Base-by-base conservation (phyloP, 768 basidiomycete species). In the Tulasnella sp. region DNA sequence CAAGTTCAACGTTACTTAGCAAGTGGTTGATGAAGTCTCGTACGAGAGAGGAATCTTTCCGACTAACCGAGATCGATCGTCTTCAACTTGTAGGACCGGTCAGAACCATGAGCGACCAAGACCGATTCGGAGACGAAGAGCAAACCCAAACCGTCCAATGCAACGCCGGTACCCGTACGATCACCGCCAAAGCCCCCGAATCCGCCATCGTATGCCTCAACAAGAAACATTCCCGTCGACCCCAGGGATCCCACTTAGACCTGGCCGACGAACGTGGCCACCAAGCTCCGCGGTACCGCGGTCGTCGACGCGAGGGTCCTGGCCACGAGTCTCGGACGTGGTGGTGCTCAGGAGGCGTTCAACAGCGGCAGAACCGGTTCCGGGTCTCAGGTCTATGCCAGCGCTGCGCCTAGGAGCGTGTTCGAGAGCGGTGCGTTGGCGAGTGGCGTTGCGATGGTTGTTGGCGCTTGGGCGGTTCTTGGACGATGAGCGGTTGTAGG, bases 271-370 rank as follows among this genome's bases (percentile, higher is more conserved):
- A 44, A 8, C 8, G 11, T 44, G 1, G 44, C 44, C 14, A 84
- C 84, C 34, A 90, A 90, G 60, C 14, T 72, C 34, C 6, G 20
- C 34, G 86, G 86, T 81, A 91, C 91, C 0, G 89, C 87, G 1
- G 91, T 89, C 0, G 85, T 93, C n/a, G 88, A 91, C 83, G 87
- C 89, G 0, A 82, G 85, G 5, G 88, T 89, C 1, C 85, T 95
- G n/a, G 89, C 89, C n/a, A 92, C 90, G 16, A 90, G 90, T 64
- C 95, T 95, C 83, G 94, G 89, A 0, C 86, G 89, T 77, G 85
- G 85, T 72, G 88, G 87, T 24, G 80, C 83, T 18, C 82, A 46
- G 16, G 83, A 82, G 40, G 40, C 64, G 20, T 79, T 79, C 78
- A 79, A 79, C 64, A 72, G 73, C 28, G 78, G 78, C 20, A 58